Evolutionary conservation across 1,284 basidiomycete genomes (phyloP), one percentile per base, ranked within the genome.

Genomic region (Marasmius sp.): DNA sequence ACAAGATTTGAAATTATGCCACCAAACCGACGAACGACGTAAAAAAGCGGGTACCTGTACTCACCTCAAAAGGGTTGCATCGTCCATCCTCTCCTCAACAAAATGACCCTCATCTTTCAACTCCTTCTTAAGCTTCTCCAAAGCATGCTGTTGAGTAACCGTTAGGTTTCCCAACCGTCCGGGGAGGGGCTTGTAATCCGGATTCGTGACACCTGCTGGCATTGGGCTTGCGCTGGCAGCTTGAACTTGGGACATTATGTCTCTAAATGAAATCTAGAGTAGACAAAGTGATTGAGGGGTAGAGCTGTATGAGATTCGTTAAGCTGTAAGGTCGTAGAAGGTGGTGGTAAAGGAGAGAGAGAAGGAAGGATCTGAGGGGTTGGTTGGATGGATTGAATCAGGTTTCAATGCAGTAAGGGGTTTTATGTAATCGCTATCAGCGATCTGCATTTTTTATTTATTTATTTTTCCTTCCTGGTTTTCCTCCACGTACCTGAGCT

Each of bases 131-230:
- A 96, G 81, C 69, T 88, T 86, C 45, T 88, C 85, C 61, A 97
- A 87, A 7, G 86, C 83, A 65, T 89, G 82, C 66, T 87, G 82
- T 73, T 97, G 93, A 5, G 79, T 68, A 9, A 83, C 75, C 14
- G 86, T 87, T 68, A 97, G 84, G 77, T 97, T 94, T 22, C 95
- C 94, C 47, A 94, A 79, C 53, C 91, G 84, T 12, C 95, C 94
- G 45, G 62, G 62, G 11, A 54, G 37, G 37, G 62, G 62, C 20
- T 61, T 64, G 37, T 58, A 64, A 47, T 61, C 60, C 22, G 12
- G 92, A 88, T 64, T 59, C 4, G 56, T 58, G 18, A 61, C 51
- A 39, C 60, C 60, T 18, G 56, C 55, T 20, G 55, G 55, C 18
- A 61, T 37, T 6, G 48, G 38, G 49, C 60, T 61, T 20, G 60